phyloP scores from a whole-genome alignment of 805 yeast species.

The Kodamaea laetipori region DNA sequence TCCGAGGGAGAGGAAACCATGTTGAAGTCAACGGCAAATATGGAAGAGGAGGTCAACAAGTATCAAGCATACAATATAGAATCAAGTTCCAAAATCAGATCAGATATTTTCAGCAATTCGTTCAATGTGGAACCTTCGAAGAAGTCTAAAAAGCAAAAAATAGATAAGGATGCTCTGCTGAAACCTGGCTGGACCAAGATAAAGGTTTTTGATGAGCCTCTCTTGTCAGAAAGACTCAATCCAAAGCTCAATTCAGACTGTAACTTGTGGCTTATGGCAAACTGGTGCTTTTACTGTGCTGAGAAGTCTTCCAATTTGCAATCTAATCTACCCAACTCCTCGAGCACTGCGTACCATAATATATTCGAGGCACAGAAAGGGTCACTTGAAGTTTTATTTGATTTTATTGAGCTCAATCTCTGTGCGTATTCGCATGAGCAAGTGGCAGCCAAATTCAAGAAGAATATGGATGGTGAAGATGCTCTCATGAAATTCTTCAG shows the following conservation, averaged over 20 bases:
- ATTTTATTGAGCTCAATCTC: slow-evolving; percentile 21
- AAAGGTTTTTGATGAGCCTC: slow-evolving; percentile 35
- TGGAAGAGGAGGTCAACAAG: slow-evolving; percentile 24
- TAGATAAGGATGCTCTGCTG: neutral
- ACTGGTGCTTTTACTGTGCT: slow-evolving; percentile 43
- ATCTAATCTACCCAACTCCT: slow-evolving; percentile 20
- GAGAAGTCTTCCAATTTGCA: slow-evolving; percentile 27
- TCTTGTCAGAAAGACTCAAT: slow-evolving; percentile 27
- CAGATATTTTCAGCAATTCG: slow-evolving; percentile 1
- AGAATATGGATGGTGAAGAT: slow-evolving; percentile 4
- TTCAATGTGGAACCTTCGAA: slow-evolving; percentile 1
- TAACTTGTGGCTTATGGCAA: slow-evolving; percentile 33
- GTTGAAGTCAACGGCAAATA: slow-evolving; percentile 12
- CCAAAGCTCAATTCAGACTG: slow-evolving; percentile 22
- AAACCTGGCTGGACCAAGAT: slow-evolving; percentile 14
- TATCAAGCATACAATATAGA: slow-evolving; percentile 19
- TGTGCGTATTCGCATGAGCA: slow-evolving; percentile 7
- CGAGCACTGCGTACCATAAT: slow-evolving; percentile 23
- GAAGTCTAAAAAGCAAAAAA: neutral
- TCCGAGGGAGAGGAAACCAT: slow-evolving; percentile 22
- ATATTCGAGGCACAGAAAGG: slow-evolving; percentile 27
- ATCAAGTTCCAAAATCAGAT: neutral
- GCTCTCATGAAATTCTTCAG: slow-evolving; percentile 7
- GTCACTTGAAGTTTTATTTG: slow-evolving; percentile 23
- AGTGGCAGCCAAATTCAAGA: slow-evolving; percentile 3